phyloP scores from a whole-genome alignment of 2,329 filamentous ascomycete genomes.

The Polytolypa hystricis region DNA sequence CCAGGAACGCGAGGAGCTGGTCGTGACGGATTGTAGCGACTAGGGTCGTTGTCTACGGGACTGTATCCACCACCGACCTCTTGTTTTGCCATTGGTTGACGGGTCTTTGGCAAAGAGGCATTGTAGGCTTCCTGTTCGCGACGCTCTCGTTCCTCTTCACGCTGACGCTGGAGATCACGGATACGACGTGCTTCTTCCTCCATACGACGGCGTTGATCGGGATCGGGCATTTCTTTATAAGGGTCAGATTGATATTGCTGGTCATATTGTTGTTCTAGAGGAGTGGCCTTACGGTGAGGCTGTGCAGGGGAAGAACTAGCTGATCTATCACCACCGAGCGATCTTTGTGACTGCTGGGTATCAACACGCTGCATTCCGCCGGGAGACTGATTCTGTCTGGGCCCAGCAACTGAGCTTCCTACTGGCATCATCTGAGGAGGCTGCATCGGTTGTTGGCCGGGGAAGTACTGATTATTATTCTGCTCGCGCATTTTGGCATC shows the following conservation, averaged over 20 bases:
- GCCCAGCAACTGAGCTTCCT: slow-evolving; percentile 52
- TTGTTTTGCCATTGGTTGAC: slow-evolving; percentile 72
- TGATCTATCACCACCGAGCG: slow-evolving; percentile 18
- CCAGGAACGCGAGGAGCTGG: slow-evolving; percentile 70
- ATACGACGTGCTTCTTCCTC: slow-evolving; percentile 44
- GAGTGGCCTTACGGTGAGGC: slow-evolving; percentile 41
- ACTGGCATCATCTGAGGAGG: slow-evolving; percentile 40
- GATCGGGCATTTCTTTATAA: slow-evolving; percentile 48
- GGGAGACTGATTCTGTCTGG: slow-evolving; percentile 47
- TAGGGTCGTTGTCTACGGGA: slow-evolving; percentile 39
- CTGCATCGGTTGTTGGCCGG: slow-evolving; percentile 49
- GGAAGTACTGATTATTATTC: slow-evolving; percentile 49
- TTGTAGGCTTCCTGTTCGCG: slow-evolving; percentile 83
- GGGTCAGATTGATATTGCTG: slow-evolving; percentile 33
- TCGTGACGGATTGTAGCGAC: slow-evolving; percentile 72
- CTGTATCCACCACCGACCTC: slow-evolving; percentile 70
- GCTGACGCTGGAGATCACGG: slow-evolving; percentile 26
- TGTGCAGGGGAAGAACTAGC: slow-evolving; percentile 23
- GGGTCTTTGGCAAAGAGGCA: slow-evolving; percentile 71
- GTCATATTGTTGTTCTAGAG: slow-evolving; percentile 42
- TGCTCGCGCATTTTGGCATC: slow-evolving; percentile 56
- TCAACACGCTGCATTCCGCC: slow-evolving; percentile 38
- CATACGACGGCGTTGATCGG: slow-evolving; percentile 36
- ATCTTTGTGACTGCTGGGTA: slow-evolving; percentile 29
- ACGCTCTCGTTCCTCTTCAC: slow-evolving; percentile 50